Evolutionary conservation across 1,284 basidiomycete species (phyloP).

Genomic region (Rhodotorula sp.): DNA sequence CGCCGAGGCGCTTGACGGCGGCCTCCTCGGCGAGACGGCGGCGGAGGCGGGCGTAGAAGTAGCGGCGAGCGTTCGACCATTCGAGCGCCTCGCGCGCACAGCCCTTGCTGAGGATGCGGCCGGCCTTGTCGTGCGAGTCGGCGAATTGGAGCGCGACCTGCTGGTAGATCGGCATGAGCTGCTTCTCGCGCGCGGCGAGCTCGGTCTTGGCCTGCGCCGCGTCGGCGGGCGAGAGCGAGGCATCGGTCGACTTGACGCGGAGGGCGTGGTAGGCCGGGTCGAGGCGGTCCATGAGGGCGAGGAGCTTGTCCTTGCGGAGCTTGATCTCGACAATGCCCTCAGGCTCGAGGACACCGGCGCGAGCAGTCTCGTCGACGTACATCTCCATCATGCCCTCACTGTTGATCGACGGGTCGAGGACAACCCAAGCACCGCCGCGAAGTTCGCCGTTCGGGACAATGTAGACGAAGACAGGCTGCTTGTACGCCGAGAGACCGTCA

Average conservation of each 20-base stretch:
- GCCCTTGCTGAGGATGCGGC: conserved; percentile 69
- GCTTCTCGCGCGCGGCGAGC: conserved; percentile 73
- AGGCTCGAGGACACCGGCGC: conserved; percentile 95
- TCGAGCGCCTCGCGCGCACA: conserved; percentile 70
- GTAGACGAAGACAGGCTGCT: conserved; percentile 98
- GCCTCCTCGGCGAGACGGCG: conserved; percentile 54
- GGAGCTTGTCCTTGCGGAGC: conserved; percentile 70
- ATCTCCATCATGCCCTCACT: conserved; percentile 98
- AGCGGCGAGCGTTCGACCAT: conserved; percentile 84
- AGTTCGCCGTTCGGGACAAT: conserved; percentile 98
- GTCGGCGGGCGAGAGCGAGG: conserved; percentile 67
- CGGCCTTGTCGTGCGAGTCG: conserved; percentile 73
- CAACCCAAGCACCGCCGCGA: conserved; percentile 99
- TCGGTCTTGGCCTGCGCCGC: conserved; percentile 66
- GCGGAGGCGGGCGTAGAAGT: conserved; percentile 95
- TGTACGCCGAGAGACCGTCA: conserved; percentile 94
- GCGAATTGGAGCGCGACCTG: conserved; percentile 92
- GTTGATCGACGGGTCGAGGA: conserved; percentile 91
- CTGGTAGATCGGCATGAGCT: conserved; percentile 85
- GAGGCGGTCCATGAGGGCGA: conserved; percentile 88
- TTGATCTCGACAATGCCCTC: conserved; percentile 92
- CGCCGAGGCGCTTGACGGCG: conserved; percentile 41
- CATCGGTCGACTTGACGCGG: conserved; percentile 75
- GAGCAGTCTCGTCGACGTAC: conserved; percentile 90
- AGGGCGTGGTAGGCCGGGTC: conserved; percentile 79